These are phyloP conservation scores for Sporisorium reilianum DNA, from an alignment of 1,284 basidiomycete genomes.

Conservation along the genomic window DNA sequence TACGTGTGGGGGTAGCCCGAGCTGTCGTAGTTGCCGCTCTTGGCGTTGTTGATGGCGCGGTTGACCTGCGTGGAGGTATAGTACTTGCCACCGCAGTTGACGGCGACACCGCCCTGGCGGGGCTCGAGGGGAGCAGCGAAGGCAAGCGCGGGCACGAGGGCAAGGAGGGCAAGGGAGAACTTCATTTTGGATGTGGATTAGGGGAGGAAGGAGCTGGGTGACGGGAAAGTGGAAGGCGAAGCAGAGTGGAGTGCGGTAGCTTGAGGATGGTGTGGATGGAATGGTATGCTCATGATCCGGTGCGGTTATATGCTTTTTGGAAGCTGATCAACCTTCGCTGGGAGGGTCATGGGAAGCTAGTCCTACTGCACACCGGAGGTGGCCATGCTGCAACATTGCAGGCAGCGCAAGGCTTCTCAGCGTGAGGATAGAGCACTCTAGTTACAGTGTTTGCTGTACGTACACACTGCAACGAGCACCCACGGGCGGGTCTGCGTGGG, in stretches of 20 bases:
- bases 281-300: neutral
- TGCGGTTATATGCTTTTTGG: slow-evolving; percentile 15
- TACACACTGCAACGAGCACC: neutral
- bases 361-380: neutral
- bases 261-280: neutral
- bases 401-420: neutral
- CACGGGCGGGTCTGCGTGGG: neutral
- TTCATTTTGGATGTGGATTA: slow-evolving; percentile 34
- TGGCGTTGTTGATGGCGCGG: slow-evolving; percentile 49
- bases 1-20: slow-evolving; percentile 53
- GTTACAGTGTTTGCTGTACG: no score
- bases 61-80: slow-evolving; percentile 48
- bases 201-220: neutral
- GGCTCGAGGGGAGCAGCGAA: slow-evolving; percentile 48
- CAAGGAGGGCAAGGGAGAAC: slow-evolving; percentile 44
- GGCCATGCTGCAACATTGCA: neutral
- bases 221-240: neutral
- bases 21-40: slow-evolving; percentile 28
- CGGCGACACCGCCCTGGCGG: slow-evolving; percentile 45
- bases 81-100: slow-evolving; percentile 43
- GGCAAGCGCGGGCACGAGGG: slow-evolving; percentile 39
- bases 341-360: neutral
- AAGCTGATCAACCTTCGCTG: neutral
- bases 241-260: slow-evolving; percentile 6
- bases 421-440: no score